Conservation (phyloP, 495 filamentous ascomycete species). For the Penicillium lividum region DNA sequence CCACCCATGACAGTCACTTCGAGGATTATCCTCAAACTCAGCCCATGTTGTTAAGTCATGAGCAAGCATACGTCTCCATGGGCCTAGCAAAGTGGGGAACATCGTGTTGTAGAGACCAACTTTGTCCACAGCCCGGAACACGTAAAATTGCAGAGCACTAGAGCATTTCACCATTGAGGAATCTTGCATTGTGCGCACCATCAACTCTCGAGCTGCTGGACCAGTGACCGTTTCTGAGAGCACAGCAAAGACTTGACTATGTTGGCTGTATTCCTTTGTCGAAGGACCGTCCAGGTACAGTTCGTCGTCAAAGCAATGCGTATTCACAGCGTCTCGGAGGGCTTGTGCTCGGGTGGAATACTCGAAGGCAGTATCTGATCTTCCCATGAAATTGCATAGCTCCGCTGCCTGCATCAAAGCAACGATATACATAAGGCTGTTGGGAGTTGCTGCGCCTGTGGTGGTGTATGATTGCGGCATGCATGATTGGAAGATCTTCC, state of each 20-base stretch:
- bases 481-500: conserved; percentile 21
- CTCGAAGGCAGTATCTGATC: conserved; percentile 21
- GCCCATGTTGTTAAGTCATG: conserved; percentile 32
- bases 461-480: conserved; percentile 22
- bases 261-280: conserved; percentile 24
- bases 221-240: conserved; percentile 22
- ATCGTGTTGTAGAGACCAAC: conserved; percentile 24
- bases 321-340: conserved; percentile 19
- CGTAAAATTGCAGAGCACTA: conserved; percentile 29
- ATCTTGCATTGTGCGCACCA: conserved; percentile 10
- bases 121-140: conserved; percentile 25
- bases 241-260: conserved; percentile 29
- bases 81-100: conserved; percentile 13
- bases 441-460: conserved; percentile 7
- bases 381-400: conserved; percentile 16
- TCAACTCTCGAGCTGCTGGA: conserved; percentile 8
- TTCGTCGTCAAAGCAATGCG: conserved; percentile 16
- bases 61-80: conserved; percentile 27
- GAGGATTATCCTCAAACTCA: conserved; percentile 24
- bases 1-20: conserved; percentile 35
- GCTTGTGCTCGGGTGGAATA: conserved; percentile 17
- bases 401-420: conserved; percentile 21
- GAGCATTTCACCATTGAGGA: conserved; percentile 20
- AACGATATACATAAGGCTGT: neutral
- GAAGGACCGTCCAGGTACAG: conserved; percentile 24